Percentiles rank a stretch among this genome's conserved stretches.
Evolutionary conservation across 495 filamentous ascomycete genomes (phyloP).

Genomic region (Aspergillus conjunctus): DNA sequence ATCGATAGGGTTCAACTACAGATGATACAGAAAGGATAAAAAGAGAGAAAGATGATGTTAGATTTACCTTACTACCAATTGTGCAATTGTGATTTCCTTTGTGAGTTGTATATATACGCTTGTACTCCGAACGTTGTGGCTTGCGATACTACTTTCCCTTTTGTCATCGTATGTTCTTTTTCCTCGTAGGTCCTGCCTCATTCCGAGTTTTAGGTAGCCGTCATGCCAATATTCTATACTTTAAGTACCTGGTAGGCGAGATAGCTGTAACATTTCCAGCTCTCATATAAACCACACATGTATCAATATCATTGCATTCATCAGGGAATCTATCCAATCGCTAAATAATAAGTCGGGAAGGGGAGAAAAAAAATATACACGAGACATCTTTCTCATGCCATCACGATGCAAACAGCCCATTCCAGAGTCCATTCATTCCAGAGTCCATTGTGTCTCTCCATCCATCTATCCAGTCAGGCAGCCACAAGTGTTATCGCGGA

Average conservation of each 20-base stretch:
- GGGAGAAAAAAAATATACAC: conserved; percentile 18
- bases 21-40: conserved; percentile 1
- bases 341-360: conserved; percentile 24
- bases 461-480: not conserved
- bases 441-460: not conserved
- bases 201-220: too few relatives aligned
- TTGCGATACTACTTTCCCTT: not conserved
- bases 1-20: not conserved
- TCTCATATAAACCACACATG: not conserved
- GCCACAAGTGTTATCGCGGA: too few relatives aligned
- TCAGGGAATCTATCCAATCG: conserved; percentile 35
- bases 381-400: conserved; percentile 1
- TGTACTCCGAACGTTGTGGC: conserved; percentile 10
- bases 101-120: conserved; percentile 19
- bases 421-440: not conserved
- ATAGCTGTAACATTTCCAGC: not conserved
- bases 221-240: not conserved
- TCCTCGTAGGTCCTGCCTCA: too few relatives aligned
- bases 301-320: conserved; percentile 23
- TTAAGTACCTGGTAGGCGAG: not conserved
- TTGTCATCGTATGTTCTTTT: not conserved
- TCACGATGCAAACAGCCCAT: not conserved
- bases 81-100: conserved; percentile 9
- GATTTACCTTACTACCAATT: conserved; percentile 17
- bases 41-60: conserved; percentile 17